These are phyloP conservation scores for Escallonia rubra DNA, from an alignment of 129 eudicot species.

Conservation along the genomic window DNA sequence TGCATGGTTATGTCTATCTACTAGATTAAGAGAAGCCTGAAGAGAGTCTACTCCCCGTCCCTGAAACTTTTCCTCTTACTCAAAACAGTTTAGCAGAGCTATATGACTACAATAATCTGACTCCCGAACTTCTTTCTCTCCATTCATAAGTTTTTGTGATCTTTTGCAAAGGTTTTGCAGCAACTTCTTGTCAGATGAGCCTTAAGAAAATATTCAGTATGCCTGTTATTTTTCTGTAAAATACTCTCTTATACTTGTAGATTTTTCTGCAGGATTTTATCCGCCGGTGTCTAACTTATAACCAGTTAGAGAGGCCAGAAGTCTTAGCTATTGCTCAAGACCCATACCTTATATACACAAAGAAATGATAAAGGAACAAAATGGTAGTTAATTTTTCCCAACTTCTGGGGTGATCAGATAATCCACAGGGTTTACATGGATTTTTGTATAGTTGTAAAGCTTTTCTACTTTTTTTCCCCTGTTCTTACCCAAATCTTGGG, in stretches of 20 bases:
- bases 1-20: too few relatives aligned
- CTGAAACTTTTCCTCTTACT: too few relatives aligned
- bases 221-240: neutral
- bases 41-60: too few relatives aligned
- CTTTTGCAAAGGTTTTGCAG: too few relatives aligned
- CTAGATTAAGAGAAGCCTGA: too few relatives aligned
- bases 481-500: constrained; percentile 1
- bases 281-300: constrained; percentile 77
- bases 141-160: too few relatives aligned
- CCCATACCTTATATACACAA: constrained; percentile 70
- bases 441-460: constrained; percentile 37
- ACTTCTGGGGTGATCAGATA: neutral
- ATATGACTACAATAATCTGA: too few relatives aligned
- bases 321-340: constrained; percentile 83
- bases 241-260: neutral
- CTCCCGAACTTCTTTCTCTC: too few relatives aligned
- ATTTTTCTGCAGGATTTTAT: constrained; percentile 68
- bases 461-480: constrained; percentile 6
- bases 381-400: neutral
- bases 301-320: constrained; percentile 91
- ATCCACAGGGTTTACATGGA: constrained; percentile 11
- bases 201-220: neutral
- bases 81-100: too few relatives aligned
- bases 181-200: too few relatives aligned
- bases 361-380: constrained; percentile 39